phyloP scores from a whole-genome alignment of 495 filamentous ascomycete genomes.

The Ramalina intermedia region DNA sequence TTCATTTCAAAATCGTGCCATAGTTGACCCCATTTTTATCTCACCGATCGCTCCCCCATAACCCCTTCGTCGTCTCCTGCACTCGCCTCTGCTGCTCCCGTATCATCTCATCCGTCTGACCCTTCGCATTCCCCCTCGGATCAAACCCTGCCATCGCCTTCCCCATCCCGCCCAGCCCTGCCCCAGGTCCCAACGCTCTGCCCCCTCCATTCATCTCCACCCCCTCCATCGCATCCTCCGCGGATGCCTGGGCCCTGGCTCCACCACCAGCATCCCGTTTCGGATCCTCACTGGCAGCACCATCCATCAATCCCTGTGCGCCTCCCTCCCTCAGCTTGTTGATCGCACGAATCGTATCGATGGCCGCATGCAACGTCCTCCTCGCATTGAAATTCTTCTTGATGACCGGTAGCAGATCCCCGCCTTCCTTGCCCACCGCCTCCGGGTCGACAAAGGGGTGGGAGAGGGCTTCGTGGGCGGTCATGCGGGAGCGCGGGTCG shows the following conservation, averaged over 20 bases:
- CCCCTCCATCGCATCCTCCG: conserved; percentile 9
- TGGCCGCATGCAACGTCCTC: conserved; percentile 84
- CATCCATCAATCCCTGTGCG: conserved; percentile 65
- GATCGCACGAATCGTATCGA: conserved; percentile 95
- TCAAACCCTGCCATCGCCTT: conserved; percentile 37
- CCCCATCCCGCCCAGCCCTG: neutral
- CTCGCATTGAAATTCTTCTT: conserved; percentile 99
- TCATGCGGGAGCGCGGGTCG: conserved; percentile 74
- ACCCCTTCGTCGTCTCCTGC: conserved; percentile 41
- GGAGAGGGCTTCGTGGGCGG: conserved; percentile 82
- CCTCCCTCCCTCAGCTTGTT: conserved; percentile 88
- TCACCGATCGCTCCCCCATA: conserved; percentile 28
- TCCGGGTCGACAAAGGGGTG: conserved; percentile 67
- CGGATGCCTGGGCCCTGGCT: conserved; percentile 14
- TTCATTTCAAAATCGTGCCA: too few relatives aligned
- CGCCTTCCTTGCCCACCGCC: conserved; percentile 26
- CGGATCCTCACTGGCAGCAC: conserved; percentile 49
- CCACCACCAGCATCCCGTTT: conserved; percentile 27
- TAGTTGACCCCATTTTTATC: too few relatives aligned
- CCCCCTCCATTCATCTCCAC: conserved; percentile 20
- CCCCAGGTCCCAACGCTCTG: neutral
- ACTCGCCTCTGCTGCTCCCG: conserved; percentile 45
- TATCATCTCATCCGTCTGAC: conserved; percentile 53
- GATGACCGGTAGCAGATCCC: conserved; percentile 78
- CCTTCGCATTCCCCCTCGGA: conserved; percentile 41